Evolutionary conservation across 495 filamentous ascomycete genomes (phyloP).

Genomic region (Trichocladium uniseriatum): DNA sequence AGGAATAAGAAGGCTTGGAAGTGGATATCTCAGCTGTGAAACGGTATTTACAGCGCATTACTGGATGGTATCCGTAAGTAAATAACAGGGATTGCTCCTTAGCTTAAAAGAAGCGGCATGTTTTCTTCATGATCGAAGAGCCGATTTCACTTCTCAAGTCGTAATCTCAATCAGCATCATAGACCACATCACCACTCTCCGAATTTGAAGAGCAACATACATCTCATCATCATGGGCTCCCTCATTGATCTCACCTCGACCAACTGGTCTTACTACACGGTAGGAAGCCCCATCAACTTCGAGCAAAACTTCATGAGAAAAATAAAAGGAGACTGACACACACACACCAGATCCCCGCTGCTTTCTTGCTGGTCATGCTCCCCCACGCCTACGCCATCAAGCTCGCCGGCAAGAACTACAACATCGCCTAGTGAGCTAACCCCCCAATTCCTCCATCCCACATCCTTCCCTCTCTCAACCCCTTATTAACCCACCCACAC

Average conservation of each 20-base stretch:
- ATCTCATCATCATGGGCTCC: conserved; percentile 25
- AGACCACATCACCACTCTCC: background rate
- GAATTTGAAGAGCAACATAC: background rate
- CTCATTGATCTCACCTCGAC: conserved; percentile 32
- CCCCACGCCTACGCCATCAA: conserved; percentile 30
- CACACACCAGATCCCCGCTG: conserved; percentile 39
- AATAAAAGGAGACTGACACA: background rate
- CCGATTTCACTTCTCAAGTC: too few relatives aligned
- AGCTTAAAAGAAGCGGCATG: too few relatives aligned
- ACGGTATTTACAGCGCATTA: too few relatives aligned
- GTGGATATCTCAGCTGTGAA: too few relatives aligned
- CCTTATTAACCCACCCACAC: background rate
- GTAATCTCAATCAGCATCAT: too few relatives aligned
- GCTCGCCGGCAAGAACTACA: conserved; percentile 34
- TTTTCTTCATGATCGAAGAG: too few relatives aligned
- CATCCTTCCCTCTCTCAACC: too few relatives aligned
- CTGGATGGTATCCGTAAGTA: too few relatives aligned
- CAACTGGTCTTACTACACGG: conserved; percentile 40
- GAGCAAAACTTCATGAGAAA: background rate
- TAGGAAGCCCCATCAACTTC: conserved; percentile 13
- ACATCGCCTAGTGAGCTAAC: conserved; percentile 24
- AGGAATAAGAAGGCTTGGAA: too few relatives aligned
- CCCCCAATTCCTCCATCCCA: too few relatives aligned
- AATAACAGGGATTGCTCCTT: too few relatives aligned
- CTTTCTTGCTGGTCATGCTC: conserved; percentile 30